Conservation (phyloP, 768 basidiomycete species). For the Collybia mongolica region DNA sequence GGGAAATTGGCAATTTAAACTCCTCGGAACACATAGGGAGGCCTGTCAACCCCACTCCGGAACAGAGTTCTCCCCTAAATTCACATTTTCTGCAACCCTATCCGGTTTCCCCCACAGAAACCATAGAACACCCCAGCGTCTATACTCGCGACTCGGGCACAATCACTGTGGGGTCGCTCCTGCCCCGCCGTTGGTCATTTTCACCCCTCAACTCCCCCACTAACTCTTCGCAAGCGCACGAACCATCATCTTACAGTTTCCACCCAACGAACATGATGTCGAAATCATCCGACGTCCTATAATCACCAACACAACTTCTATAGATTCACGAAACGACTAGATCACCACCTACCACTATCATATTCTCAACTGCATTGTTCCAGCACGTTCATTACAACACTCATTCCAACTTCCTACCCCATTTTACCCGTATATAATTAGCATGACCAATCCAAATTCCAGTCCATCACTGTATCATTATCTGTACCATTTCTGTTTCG, state of each 20-base stretch:
- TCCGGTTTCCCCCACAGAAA: slow-evolving; percentile 41
- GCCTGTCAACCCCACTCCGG: slow-evolving; percentile 54
- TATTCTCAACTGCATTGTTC: no score
- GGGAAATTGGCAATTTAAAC: slow-evolving; percentile 12
- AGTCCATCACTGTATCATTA: background rate
- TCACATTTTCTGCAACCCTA: slow-evolving; percentile 41
- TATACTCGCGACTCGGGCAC: slow-evolving; percentile 35
- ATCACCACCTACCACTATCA: background rate
- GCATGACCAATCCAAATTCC: background rate
- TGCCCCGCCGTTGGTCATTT: slow-evolving; percentile 39
- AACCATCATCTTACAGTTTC: slow-evolving; percentile 9
- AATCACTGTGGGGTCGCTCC: slow-evolving; percentile 35
- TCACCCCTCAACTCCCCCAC: slow-evolving; percentile 18
- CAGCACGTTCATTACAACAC: background rate
- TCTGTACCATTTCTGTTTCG: no score
- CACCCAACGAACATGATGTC: slow-evolving; percentile 5
- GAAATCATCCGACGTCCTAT: slow-evolving; percentile 4
- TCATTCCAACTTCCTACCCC: background rate
- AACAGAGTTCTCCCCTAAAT: slow-evolving; percentile 39
- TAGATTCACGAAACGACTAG: slow-evolving; percentile 3
- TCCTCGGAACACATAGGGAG: slow-evolving; percentile 24
- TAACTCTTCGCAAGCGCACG: slow-evolving; percentile 13
- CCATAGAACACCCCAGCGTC: slow-evolving; percentile 28
- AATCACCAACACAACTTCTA: slow-evolving; percentile 3
- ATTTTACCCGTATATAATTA: background rate